Percentiles rank a stretch among this genome's conserved stretches.
Conservation (phyloP, 1,284 basidiomycete species). For the Rhodofomes roseus region DNA sequence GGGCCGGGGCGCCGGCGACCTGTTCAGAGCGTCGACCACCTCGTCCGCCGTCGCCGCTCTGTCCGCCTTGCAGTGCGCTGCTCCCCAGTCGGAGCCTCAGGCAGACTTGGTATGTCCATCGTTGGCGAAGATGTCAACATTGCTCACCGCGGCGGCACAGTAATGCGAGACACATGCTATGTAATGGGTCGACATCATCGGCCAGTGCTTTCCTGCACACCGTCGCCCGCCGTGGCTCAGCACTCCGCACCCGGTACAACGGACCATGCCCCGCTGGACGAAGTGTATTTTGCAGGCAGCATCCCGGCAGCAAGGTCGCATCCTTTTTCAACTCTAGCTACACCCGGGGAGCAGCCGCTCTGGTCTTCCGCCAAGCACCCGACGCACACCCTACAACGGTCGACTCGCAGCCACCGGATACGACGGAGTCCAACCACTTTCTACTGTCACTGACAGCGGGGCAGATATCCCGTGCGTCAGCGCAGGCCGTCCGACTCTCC, state of each 20-base stretch:
- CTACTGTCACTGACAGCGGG: conserved; percentile 29
- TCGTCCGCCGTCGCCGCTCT: not conserved
- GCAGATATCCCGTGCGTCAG: conserved; percentile 49
- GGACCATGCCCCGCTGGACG: not conserved
- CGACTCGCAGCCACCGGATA: not conserved
- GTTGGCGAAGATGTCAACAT: not conserved
- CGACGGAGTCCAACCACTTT: not conserved
- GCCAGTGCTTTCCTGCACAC: conserved; percentile 28
- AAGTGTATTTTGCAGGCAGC: not conserved
- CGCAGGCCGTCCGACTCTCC: conserved; percentile 49
- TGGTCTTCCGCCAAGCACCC: not conserved
- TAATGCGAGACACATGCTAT: conserved; percentile 62
- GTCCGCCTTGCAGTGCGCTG: not conserved
- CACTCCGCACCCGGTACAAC: not conserved
- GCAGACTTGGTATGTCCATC: conserved; percentile 18
- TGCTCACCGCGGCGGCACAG: conserved; percentile 19
- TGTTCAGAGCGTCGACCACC: not conserved
- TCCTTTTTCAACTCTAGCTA: not conserved
- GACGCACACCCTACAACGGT: not conserved
- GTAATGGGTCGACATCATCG: conserved; percentile 45
- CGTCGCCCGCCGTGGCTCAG: not conserved
- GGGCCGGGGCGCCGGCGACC: not conserved
- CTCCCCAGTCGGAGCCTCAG: conserved; percentile 10
- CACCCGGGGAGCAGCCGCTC: not conserved
- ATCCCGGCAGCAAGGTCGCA: not conserved